Conservation (phyloP, 1,139 yeast genomes). For the Yamadazyma blattariae region DNA sequence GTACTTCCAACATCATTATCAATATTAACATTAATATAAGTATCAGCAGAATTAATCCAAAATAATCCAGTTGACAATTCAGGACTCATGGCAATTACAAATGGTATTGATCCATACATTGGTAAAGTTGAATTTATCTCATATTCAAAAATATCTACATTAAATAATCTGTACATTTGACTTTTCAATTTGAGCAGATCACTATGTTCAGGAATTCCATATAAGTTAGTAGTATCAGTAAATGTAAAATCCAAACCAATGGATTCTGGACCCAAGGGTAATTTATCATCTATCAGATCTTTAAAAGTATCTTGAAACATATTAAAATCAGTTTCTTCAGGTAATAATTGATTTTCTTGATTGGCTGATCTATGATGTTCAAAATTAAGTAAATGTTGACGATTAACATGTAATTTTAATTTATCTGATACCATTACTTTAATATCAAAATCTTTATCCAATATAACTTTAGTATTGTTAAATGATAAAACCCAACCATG, state of each 20-base stretch:
- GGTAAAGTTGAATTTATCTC: constrained; percentile 79
- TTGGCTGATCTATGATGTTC: constrained; percentile 68
- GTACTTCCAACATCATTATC: constrained; percentile 21
- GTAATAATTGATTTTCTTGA: constrained; percentile 38
- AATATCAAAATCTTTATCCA: constrained; percentile 41
- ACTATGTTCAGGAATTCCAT: constrained; percentile 96
- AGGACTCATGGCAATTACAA: constrained; percentile 67
- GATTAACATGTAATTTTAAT: constrained; percentile 60
- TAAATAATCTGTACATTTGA: constrained; percentile 75
- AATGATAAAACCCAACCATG: constrained; percentile 2
- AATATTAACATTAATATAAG: constrained; percentile 73
- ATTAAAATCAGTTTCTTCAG: constrained; percentile 57
- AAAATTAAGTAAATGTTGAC: constrained; percentile 62
- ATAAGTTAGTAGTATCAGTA: constrained; percentile 58
- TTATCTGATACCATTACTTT: constrained; percentile 42
- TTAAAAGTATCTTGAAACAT: constrained; percentile 59
- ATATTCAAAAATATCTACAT: constrained; percentile 94
- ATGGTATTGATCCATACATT: constrained; percentile 94
- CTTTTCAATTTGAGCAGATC: constrained; percentile 72
- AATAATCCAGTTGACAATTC: constrained; percentile 70
- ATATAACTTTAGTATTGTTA: constrained; percentile 18
- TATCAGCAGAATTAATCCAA: constrained; percentile 93
- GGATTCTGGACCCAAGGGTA: constrained; percentile 89
- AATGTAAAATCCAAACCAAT: constrained; percentile 76
- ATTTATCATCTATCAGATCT: constrained; percentile 56